Evolutionary conservation across 2,329 filamentous ascomycete genomes (phyloP).

Genomic region (Paraphoma chrysanthemicola): DNA sequence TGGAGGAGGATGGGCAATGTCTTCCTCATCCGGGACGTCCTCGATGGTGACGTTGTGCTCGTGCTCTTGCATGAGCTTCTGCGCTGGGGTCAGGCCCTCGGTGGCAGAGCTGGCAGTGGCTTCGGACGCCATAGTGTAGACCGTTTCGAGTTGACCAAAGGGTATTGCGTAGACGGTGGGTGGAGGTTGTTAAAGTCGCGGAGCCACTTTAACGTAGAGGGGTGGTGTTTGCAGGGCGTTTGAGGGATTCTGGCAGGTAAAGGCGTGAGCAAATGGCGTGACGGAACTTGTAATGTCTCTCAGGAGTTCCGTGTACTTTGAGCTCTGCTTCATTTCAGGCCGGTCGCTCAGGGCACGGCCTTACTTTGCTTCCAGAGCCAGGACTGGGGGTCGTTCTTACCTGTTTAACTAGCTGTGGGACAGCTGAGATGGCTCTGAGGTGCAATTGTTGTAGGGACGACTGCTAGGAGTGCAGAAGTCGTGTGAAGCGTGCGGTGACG

Average conservation of each 20-base stretch:
- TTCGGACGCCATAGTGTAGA: conserved; percentile 50
- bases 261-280: background rate
- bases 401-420: background rate
- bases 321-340: background rate
- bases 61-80: conserved; percentile 71
- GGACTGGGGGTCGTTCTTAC: background rate
- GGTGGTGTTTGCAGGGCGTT: background rate
- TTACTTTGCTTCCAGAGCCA: background rate
- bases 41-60: conserved; percentile 75
- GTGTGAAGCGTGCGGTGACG: conserved; percentile 1
- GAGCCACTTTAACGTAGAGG: conserved; percentile 33
- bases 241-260: background rate
- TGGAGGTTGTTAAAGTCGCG: conserved; percentile 29
- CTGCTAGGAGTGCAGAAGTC: conserved; percentile 6
- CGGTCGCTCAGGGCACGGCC: no score
- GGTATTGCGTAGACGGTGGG: conserved; percentile 44
- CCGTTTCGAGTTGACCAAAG: conserved; percentile 48
- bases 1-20: conserved; percentile 64
- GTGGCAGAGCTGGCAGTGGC: conserved; percentile 40
- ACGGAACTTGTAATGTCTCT: background rate
- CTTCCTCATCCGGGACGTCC: conserved; percentile 81
- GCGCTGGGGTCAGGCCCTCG: conserved; percentile 52
- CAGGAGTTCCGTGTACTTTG: background rate
- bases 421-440: background rate
- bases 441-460: conserved; percentile 14